phyloP scores from a whole-genome alignment of 2,329 filamentous ascomycete species.

The Neurospora sp. region DNA sequence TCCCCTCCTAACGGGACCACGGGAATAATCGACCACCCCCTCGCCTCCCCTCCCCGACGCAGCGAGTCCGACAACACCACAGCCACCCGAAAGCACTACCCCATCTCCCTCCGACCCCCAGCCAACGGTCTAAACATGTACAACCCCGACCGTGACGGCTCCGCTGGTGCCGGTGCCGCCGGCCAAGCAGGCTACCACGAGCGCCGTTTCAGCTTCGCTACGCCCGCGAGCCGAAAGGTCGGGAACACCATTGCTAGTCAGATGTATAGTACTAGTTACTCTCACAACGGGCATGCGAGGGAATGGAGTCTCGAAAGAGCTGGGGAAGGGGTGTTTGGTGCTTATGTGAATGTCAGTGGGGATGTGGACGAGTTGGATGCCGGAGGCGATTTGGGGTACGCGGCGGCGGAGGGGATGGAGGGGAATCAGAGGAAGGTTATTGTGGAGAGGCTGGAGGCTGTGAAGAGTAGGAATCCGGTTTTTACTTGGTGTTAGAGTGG shows the following conservation, averaged over 20 bases:
- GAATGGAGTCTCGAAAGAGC: background rate
- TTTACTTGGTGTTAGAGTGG: slow-evolving; percentile 84
- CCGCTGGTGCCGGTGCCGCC: slow-evolving; percentile 11
- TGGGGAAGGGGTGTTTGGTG: background rate
- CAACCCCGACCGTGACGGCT: slow-evolving; percentile 20
- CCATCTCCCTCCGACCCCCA: slow-evolving; percentile 12
- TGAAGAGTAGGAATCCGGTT: slow-evolving; percentile 90
- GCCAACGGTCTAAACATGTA: slow-evolving; percentile 18
- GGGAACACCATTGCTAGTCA: slow-evolving; percentile 44
- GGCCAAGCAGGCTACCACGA: slow-evolving; percentile 35
- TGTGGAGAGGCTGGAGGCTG: slow-evolving; percentile 88
- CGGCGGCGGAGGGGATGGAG: slow-evolving; percentile 88
- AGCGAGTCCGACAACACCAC: slow-evolving; percentile 3
- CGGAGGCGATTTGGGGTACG: slow-evolving; percentile 79
- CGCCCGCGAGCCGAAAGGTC: slow-evolving; percentile 35
- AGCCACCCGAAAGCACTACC: slow-evolving; percentile 14
- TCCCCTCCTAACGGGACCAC: background rate
- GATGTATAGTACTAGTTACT: slow-evolving; percentile 29
- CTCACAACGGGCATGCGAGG: background rate
- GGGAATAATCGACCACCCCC: background rate
- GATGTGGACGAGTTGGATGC: slow-evolving; percentile 66
- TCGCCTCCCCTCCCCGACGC: background rate
- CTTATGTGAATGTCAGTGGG: slow-evolving; percentile 44
- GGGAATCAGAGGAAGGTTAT: slow-evolving; percentile 88
- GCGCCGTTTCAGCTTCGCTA: slow-evolving; percentile 45